phyloP scores from a whole-genome alignment of 352 stramenopile genomes.

The Phytophthora crassamura region DNA sequence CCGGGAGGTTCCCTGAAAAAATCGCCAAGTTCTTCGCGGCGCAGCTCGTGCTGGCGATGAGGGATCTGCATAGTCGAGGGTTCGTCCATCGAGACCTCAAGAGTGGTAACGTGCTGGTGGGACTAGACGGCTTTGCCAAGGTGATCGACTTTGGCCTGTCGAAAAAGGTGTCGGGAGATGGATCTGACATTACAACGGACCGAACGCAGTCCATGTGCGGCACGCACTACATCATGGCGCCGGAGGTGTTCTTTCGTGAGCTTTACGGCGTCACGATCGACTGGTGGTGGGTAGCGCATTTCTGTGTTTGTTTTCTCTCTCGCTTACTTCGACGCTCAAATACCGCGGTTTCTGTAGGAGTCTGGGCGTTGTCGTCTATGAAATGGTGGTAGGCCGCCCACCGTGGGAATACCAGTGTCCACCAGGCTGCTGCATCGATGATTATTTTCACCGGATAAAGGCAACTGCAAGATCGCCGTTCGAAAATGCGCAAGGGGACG shows the following conservation, averaged over 20 bases:
- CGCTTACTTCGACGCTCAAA: too few relatives aligned
- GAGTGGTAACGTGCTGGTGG: conserved; percentile 77
- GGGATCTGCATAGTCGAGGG: conserved; percentile 53
- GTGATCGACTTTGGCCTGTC: conserved; percentile 86
- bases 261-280: conserved; percentile 51
- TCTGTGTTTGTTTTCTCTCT: not conserved
- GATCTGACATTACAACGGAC: not conserved
- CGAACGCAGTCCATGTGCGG: conserved; percentile 62
- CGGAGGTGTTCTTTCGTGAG: conserved; percentile 62
- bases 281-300: conserved; percentile 64
- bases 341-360: conserved; percentile 43
- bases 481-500: not conserved
- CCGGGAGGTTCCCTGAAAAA: conserved; percentile 52
- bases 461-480: conserved; percentile 13
- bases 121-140: conserved; percentile 44
- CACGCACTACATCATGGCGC: conserved; percentile 81
- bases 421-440: conserved; percentile 19
- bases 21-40: conserved; percentile 67
- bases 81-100: conserved; percentile 85
- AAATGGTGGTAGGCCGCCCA: conserved; percentile 70
- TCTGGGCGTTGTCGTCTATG: conserved; percentile 75
- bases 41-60: conserved; percentile 72
- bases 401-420: conserved; percentile 75
- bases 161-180: conserved; percentile 24
- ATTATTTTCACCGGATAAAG: conserved; percentile 49